Evolutionary conservation across 257 asterid genomes (phyloP), one percentile per base, ranked within the genome.

Genomic region (Rubia yunnanensis): DNA sequence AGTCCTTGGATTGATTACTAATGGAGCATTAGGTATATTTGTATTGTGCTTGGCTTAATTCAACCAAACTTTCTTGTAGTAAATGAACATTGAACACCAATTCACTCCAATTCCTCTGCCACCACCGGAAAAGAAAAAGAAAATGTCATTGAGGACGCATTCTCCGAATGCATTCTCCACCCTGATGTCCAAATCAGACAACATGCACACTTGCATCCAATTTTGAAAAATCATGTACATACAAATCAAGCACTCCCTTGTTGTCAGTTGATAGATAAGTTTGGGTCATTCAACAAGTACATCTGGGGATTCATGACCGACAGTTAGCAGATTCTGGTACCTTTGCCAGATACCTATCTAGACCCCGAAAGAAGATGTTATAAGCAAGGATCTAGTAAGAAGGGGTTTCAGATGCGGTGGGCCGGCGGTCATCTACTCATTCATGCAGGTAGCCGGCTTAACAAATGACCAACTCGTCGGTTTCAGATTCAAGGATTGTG

Each of bases 401-500:
- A 61, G 78, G 57, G 83, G 83, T 20, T 78, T 81, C 59, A 70
- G 78, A 48, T 11, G 82, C 14, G 80, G 76, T 11, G 84, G 86
- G 41, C 81, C 82, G 17, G 77, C 83, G 0, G 76, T 81, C 6
- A 57, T 77, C 49, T 77, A 81, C 80, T 57, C 85, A 17, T 77
- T 81, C n/a, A 81, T 81, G 85, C 85, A 81, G 76, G 85, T 73
- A 7, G 75, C 85, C n/a, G 85, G 85, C 15, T 30, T 81, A 18
- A 75, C 77, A 22, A 81, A 81, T 48, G 85, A 81, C 52, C 85
- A 81, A 65, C 81, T 80, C 32, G 48, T 72, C 27, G 73, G 84
- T 73, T 83, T 78, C 74, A 78, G 85, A 68, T 80, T 76, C 66
- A 81, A 73, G 18, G 81, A 74, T 9, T 81, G 83, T 58, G 36